A percentile compares a stretch with the other conserved stretches of the same genome.
Conservation (phyloP, 2,329 filamentous ascomycete genomes). For the Cadophora luteo-olivacea region DNA sequence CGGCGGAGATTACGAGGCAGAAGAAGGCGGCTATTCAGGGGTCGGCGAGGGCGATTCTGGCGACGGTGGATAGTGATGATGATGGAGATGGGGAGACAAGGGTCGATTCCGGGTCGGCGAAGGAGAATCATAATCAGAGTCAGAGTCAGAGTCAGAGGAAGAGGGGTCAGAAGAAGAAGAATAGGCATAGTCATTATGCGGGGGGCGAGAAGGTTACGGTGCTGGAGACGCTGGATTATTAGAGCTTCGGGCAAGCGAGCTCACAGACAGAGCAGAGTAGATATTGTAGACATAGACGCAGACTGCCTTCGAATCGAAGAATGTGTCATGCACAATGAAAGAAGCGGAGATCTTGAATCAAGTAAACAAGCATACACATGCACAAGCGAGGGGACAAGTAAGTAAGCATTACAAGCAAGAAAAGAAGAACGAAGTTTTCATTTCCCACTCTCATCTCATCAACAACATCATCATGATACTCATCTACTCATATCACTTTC, state of each 20-base stretch:
- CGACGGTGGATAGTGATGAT: constrained; percentile 26
- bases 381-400: neutral
- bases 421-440: neutral
- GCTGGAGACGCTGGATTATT: constrained; percentile 37
- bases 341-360: neutral
- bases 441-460: neutral
- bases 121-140: constrained; percentile 33
- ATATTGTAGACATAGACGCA: neutral
- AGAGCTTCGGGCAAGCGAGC: neutral
- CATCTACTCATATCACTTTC: neutral
- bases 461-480: neutral
- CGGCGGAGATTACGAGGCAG: constrained; percentile 34
- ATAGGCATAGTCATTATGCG: constrained; percentile 37
- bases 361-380: neutral
- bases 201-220: constrained; percentile 44
- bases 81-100: constrained; percentile 27
- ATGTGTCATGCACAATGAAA: neutral
- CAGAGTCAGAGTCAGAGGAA: constrained; percentile 28
- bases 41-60: constrained; percentile 28
- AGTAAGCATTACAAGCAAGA: neutral
- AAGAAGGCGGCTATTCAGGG: constrained; percentile 41
- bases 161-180: constrained; percentile 36
- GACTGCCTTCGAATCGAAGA: neutral
- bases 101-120: constrained; percentile 3
- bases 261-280: neutral